Conservation (phyloP, 1,139 yeast genomes). For the Zygoascus meyerae region DNA sequence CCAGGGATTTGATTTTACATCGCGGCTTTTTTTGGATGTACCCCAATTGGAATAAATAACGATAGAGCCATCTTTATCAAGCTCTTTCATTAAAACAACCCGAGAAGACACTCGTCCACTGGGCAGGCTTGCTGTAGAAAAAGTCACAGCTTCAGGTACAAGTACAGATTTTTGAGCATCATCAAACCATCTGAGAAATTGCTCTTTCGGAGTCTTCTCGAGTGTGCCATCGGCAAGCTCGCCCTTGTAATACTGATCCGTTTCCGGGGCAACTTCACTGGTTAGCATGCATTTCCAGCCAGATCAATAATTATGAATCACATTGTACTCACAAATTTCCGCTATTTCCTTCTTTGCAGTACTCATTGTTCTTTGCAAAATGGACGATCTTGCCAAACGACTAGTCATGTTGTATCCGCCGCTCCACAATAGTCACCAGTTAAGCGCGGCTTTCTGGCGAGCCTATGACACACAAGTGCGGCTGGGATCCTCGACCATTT, state of each 20-base stretch:
- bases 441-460: too few relatives aligned
- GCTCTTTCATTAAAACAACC: slow-evolving; percentile 78
- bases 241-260: slow-evolving; percentile 78
- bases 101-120: slow-evolving; percentile 83
- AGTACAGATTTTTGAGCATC: slow-evolving; percentile 60
- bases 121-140: slow-evolving; percentile 83
- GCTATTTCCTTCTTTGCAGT: slow-evolving; percentile 12
- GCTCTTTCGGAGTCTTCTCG: slow-evolving; percentile 57
- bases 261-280: slow-evolving; percentile 65
- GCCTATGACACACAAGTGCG: too few relatives aligned
- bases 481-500: not conserved
- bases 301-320: not conserved
- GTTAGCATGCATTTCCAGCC: not conserved
- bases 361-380: not conserved
- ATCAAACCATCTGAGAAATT: slow-evolving; percentile 78
- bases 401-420: too few relatives aligned
- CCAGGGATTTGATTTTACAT: slow-evolving; percentile 62
- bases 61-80: slow-evolving; percentile 71
- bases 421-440: too few relatives aligned
- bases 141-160: slow-evolving; percentile 73
- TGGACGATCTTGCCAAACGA: too few relatives aligned
- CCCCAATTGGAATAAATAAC: slow-evolving; percentile 92
- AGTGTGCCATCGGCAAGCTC: slow-evolving; percentile 54
- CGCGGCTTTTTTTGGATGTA: slow-evolving; percentile 71
- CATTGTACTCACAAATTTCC: slow-evolving; percentile 14